phyloP scores from a whole-genome alignment of 306 rosid species.

The Vachellia collinsii region DNA sequence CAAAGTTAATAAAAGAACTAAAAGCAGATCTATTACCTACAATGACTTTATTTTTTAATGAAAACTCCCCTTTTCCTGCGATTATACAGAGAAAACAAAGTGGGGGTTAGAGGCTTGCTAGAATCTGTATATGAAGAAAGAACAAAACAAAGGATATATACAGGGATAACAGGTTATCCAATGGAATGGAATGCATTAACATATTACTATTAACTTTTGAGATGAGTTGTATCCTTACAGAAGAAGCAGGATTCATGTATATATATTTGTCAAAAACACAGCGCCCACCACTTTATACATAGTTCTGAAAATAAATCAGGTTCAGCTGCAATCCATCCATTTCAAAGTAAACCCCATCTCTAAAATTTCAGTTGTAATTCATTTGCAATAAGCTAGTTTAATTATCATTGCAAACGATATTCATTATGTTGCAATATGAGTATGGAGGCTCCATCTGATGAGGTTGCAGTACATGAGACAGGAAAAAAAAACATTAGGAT shows the following conservation, averaged over 20 bases:
- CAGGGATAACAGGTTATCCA: neutral
- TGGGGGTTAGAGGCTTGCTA: conserved; percentile 6
- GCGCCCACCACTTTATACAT: conserved; percentile 63
- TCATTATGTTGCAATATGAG: conserved; percentile 20
- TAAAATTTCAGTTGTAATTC: conserved; percentile 55
- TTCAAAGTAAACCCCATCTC: conserved; percentile 68
- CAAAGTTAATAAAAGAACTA: neutral
- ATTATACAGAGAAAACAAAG: conserved; percentile 20
- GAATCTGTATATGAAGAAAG: neutral
- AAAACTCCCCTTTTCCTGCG: conserved; percentile 29
- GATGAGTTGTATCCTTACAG: conserved; percentile 57
- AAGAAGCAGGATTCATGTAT: conserved; percentile 45
- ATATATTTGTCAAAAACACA: conserved; percentile 54
- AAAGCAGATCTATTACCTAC: conserved; percentile 53
- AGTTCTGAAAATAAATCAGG: conserved; percentile 59
- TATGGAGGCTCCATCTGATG: neutral
- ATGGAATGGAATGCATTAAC: conserved; percentile 45
- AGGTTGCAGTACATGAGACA: neutral
- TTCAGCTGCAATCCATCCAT: conserved; percentile 65
- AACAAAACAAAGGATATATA: neutral
- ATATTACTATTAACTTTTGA: conserved; percentile 47
- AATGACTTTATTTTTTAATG: neutral
- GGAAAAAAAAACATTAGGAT: neutral
- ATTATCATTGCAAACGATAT: conserved; percentile 38
- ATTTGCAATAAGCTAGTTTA: conserved; percentile 38